These are phyloP conservation scores for Cylindrotheca fusiformis DNA, from an alignment of 108 stramenopile species.

Conservation along the genomic window DNA sequence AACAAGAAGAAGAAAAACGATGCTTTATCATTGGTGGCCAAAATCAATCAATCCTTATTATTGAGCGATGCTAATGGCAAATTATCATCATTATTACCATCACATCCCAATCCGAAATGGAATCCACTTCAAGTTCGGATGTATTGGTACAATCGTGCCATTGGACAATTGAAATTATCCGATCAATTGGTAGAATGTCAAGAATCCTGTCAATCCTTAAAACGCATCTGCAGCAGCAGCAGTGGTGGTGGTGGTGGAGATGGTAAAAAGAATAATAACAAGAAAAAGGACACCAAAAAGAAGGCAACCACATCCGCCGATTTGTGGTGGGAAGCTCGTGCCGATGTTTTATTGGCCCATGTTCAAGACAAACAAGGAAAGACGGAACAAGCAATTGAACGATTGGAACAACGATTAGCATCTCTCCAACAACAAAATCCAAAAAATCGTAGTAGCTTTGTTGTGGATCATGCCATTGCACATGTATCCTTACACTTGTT, in stretches of 20 bases:
- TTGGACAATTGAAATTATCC: conserved; percentile 19
- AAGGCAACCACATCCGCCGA: neutral
- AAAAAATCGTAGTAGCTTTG: neutral
- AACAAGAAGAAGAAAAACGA: conserved; percentile 1
- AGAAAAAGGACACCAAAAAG: neutral
- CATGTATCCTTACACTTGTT: conserved; percentile 28
- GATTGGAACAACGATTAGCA: conserved; percentile 14
- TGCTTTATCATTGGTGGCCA: conserved; percentile 7
- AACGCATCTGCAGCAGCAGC: no score
- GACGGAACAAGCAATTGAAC: conserved; percentile 11
- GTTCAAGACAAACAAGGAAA: conserved; percentile 24
- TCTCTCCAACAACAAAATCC: conserved; percentile 2
- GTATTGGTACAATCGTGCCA: conserved; percentile 43
- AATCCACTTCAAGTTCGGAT: conserved; percentile 34
- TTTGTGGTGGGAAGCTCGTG: conserved; percentile 38
- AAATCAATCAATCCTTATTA: conserved; percentile 34
- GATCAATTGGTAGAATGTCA: conserved; percentile 36
- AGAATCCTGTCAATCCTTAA: conserved; percentile 29
- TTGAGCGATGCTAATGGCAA: conserved; percentile 6
- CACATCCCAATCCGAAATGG: conserved; percentile 34
- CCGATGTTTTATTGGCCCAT: conserved; percentile 33
- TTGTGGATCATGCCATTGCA: conserved; percentile 31
- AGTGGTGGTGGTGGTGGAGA: neutral
- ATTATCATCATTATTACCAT: neutral
- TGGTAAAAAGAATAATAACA: conserved; percentile 1